Base-by-base conservation (phyloP, 768 basidiomycete genomes). In the Lactarius hatsudake region DNA sequence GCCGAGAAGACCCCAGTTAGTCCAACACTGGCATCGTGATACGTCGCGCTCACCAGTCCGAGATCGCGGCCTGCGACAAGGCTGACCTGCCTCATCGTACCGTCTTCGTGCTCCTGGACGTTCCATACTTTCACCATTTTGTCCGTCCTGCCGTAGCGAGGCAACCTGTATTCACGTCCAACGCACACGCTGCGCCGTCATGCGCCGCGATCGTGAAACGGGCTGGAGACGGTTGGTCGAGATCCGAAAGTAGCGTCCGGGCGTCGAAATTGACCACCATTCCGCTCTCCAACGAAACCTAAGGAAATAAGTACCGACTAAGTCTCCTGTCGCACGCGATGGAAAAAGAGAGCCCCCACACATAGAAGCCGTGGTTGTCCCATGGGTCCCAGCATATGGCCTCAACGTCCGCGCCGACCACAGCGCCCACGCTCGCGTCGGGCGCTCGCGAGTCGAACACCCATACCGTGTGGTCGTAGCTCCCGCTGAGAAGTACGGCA, bases 121-220 rank as follows among this genome's bases (percentile, higher is more conserved):
- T 98, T 98, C 97, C 97, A 99, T 5, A 98, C 82, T 77, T 98
- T 98, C 75, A 97, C 93, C 40, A 93, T 80, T 75, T 96, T 97
- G 81, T 98, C 97, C 23, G 90, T 88, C 2, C 97, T n/a, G 96
- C 97, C 0, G 97, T 98, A 20, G 85, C 93, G 71, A 99, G 81
- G 76, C 93, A 96, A 1, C 97, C 97, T 83, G 73, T 93, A 75
- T 94, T 97, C 69, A 98, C 83, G 75, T 98, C 97, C 56, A 99
- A 80, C 1, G 92, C 88, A 2, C 93, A 93, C 15, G 87, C 89
- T 0, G 94, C 88, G 20, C 94, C 94, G 69, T 98, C 93, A 76
- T 99, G 97, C 0, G 97, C 96, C 9, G 92, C 86, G 17, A 99
- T 81, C 5, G 93, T 98, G 79, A 95, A 98, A 42, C 87, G 86